phyloP scores from a whole-genome alignment of 495 filamentous ascomycete genomes.

The Hypoxylon fragiforme region DNA sequence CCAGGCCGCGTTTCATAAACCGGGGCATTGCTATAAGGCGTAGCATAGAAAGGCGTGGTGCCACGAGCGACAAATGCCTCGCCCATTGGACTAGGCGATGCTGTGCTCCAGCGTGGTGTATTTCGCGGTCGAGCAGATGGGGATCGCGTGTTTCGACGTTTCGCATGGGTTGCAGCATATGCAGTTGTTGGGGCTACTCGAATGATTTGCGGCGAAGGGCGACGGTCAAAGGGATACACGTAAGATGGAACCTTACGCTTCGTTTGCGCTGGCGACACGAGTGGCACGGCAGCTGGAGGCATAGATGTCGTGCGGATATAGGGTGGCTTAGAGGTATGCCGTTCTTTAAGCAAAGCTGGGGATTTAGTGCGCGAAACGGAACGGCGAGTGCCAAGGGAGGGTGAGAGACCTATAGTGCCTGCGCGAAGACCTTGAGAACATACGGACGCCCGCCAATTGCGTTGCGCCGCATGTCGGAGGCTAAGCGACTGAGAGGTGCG shows the following conservation, averaged over 20 bases:
- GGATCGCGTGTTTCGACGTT: slow-evolving; percentile 46
- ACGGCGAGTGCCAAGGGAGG: slow-evolving; percentile 34
- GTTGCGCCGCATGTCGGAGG: slow-evolving; percentile 43
- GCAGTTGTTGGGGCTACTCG: slow-evolving; percentile 11
- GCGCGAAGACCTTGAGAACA: slow-evolving; percentile 43
- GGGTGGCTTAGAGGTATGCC: slow-evolving; percentile 46
- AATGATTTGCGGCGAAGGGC: slow-evolving; percentile 41
- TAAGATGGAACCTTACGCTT: slow-evolving; percentile 46
- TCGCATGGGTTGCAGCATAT: slow-evolving; percentile 27
- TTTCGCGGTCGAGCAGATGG: slow-evolving; percentile 48
- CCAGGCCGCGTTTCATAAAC: slow-evolving; percentile 22
- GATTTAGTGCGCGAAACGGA: slow-evolving; percentile 44
- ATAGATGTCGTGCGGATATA: slow-evolving; percentile 53
- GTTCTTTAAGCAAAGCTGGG: slow-evolving; percentile 43
- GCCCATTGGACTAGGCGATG: slow-evolving; percentile 42
- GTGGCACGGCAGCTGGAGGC: slow-evolving; percentile 37
- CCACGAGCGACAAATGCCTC: slow-evolving; percentile 37
- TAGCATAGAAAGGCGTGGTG: slow-evolving; percentile 56
- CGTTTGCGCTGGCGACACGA: slow-evolving; percentile 38
- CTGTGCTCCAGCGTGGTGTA: slow-evolving; percentile 51
- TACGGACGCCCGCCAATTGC: slow-evolving; percentile 39
- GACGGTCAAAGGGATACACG: slow-evolving; percentile 40
- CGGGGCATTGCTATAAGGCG: slow-evolving; percentile 57
- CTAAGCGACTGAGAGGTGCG: slow-evolving; percentile 40
- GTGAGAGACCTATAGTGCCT: slow-evolving; percentile 15